These are phyloP conservation scores for Cyberlindnera japonica DNA, from an alignment of 805 yeast genomes.

Conservation along the genomic window DNA sequence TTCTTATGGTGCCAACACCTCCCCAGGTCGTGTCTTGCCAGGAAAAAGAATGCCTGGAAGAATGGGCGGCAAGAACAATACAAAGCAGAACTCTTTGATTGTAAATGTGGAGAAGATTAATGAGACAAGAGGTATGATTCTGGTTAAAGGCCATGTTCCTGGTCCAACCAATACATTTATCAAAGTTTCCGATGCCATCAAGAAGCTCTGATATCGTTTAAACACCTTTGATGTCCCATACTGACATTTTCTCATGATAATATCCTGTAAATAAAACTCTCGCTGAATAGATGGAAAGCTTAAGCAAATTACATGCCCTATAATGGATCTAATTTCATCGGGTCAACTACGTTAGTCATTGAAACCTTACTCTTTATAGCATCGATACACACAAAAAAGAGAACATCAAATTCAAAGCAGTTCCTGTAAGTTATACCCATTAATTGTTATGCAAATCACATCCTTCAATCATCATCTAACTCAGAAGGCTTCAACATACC, in stretches of 20 bases:
- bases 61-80: constrained; percentile 77
- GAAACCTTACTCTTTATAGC: no score
- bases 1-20: constrained; percentile 92
- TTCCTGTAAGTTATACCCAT: neutral
- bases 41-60: constrained; percentile 99
- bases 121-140: constrained; percentile 73
- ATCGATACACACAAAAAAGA: no score
- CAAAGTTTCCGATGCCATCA: constrained; percentile 75
- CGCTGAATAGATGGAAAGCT: neutral
- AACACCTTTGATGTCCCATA: neutral
- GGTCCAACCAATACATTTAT: constrained; percentile 81
- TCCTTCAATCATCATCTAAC: constrained; percentile 62
- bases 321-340: no score
- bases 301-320: neutral
- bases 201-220: constrained; percentile 26
- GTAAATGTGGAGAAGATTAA: constrained; percentile 55
- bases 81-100: constrained; percentile 72
- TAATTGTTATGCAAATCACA: neutral
- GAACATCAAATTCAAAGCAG: neutral
- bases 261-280: constrained; percentile 1
- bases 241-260: neutral
- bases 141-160: constrained; percentile 86
- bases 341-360: no score
- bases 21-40: constrained; percentile 94
- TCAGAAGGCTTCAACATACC: constrained; percentile 94